phyloP scores from a whole-genome alignment of 1,284 basidiomycete species.

The Tremellales sp. region DNA sequence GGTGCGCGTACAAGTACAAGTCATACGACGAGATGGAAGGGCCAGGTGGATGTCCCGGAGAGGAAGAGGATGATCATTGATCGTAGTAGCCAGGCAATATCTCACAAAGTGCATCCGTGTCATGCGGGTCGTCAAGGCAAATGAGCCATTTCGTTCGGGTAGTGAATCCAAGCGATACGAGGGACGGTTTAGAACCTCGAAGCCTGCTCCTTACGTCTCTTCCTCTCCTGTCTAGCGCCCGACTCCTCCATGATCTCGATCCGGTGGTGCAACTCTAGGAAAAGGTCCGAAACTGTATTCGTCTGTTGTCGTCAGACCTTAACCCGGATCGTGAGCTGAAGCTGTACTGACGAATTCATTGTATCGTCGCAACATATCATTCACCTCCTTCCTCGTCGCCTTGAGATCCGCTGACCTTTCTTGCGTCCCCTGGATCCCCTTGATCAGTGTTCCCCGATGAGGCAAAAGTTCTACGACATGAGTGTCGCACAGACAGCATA shows the following conservation, averaged over 20 bases:
- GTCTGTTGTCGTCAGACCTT: slow-evolving; percentile 19
- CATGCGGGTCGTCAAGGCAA: not conserved
- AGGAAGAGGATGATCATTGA: slow-evolving; percentile 48
- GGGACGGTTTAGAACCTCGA: slow-evolving; percentile 25
- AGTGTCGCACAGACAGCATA: too few species aligned
- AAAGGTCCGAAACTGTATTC: slow-evolving; percentile 37
- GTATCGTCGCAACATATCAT: slow-evolving; percentile 27
- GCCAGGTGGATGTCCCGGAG: slow-evolving; percentile 46
- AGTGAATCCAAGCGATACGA: not conserved
- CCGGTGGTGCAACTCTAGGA: slow-evolving; percentile 37
- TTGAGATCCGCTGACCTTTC: slow-evolving; percentile 13
- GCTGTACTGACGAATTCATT: slow-evolving; percentile 32
- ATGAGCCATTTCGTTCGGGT: not conserved
- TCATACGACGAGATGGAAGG: slow-evolving; percentile 45
- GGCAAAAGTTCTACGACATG: slow-evolving; percentile 24
- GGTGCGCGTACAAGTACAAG: slow-evolving; percentile 42
- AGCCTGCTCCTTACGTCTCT: slow-evolving; percentile 23
- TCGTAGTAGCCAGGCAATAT: too few species aligned
- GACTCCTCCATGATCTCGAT: slow-evolving; percentile 34
- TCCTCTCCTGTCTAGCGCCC: slow-evolving; percentile 28
- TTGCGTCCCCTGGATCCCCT: slow-evolving; percentile 8
- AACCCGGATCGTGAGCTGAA: not conserved
- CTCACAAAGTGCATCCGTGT: not conserved
- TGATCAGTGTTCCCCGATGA: slow-evolving; percentile 17
- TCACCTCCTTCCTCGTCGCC: slow-evolving; percentile 19